Conservation (phyloP, 257 asterid species). For the Jasminum sambac region DNA sequence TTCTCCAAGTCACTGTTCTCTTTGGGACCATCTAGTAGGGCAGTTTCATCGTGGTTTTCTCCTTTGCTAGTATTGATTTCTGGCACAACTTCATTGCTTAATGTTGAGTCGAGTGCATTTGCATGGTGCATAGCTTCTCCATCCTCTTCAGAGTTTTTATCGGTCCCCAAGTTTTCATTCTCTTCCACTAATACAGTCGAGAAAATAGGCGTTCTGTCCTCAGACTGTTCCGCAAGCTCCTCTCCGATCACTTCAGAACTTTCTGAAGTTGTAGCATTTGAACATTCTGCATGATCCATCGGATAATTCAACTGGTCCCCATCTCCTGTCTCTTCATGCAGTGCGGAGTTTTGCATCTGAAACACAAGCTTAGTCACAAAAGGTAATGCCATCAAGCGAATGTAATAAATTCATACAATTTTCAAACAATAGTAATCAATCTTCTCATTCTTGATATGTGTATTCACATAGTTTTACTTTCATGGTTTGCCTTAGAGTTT, state of each 20-base stretch:
- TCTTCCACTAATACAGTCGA: slow-evolving; percentile 12
- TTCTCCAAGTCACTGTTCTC: not conserved
- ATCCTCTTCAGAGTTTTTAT: slow-evolving; percentile 1
- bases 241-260: not conserved
- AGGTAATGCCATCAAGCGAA: not conserved
- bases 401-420: not conserved
- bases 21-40: not conserved
- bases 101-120: not conserved
- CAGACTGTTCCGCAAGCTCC: not conserved
- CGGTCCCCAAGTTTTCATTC: not conserved
- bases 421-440: not conserved
- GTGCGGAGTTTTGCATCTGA: slow-evolving; percentile 11
- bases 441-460: not conserved
- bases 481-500: not conserved
- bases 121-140: slow-evolving; percentile 2
- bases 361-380: slow-evolving; percentile 5
- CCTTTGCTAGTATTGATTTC: not conserved
- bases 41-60: slow-evolving; percentile 12
- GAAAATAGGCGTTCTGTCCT: not conserved
- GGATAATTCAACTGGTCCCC: slow-evolving; percentile 1
- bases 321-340: slow-evolving; percentile 13
- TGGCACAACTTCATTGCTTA: not conserved
- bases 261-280: slow-evolving; percentile 4
- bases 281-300: not conserved
- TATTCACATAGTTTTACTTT: not conserved